phyloP scores from a whole-genome alignment of 176 grass and related monocot genomes.

The Carex kokanica region DNA sequence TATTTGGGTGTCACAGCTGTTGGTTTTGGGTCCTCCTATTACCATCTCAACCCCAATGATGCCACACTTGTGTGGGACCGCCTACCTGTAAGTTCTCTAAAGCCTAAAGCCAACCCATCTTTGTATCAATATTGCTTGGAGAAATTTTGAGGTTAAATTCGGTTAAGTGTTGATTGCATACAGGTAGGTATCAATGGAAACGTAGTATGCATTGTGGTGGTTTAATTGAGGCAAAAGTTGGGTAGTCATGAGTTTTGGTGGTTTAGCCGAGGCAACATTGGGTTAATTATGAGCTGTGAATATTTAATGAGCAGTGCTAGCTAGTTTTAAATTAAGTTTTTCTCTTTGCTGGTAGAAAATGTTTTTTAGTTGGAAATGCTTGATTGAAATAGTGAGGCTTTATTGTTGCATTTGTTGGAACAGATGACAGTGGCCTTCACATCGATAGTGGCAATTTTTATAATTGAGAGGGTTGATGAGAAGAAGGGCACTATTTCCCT shows the following conservation, averaged over 20 bases:
- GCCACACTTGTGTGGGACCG: slow-evolving; percentile 85
- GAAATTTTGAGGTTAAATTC: neutral
- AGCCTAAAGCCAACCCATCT: neutral
- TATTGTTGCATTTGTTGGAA: slow-evolving; percentile 19
- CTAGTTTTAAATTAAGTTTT: neutral
- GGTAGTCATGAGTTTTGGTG: neutral
- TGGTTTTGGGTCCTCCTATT: slow-evolving; percentile 81
- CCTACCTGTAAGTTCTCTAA: slow-evolving; percentile 59
- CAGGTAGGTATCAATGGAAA: neutral
- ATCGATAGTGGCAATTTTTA: slow-evolving; percentile 88
- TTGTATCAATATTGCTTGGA: slow-evolving; percentile 13
- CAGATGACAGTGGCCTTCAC: slow-evolving; percentile 97
- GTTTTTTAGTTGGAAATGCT: neutral
- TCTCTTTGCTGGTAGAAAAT: neutral
- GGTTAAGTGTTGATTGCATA: neutral
- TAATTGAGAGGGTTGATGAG: slow-evolving; percentile 87
- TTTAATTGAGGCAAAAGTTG: slow-evolving; percentile 20
- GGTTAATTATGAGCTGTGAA: neutral
- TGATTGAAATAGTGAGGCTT: neutral
- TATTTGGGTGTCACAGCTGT: slow-evolving; percentile 62
- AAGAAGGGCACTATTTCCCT: slow-evolving; percentile 62
- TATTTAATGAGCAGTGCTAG: neutral
- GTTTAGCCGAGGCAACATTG: neutral
- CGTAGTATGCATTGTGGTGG: too few species aligned
- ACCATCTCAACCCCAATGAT: slow-evolving; percentile 80